A percentile compares a stretch with the other conserved stretches of the same genome.
Evolutionary conservation across 1,284 basidiomycete species (phyloP).

Genomic region (Sporisorium iseilematis-ciliati): DNA sequence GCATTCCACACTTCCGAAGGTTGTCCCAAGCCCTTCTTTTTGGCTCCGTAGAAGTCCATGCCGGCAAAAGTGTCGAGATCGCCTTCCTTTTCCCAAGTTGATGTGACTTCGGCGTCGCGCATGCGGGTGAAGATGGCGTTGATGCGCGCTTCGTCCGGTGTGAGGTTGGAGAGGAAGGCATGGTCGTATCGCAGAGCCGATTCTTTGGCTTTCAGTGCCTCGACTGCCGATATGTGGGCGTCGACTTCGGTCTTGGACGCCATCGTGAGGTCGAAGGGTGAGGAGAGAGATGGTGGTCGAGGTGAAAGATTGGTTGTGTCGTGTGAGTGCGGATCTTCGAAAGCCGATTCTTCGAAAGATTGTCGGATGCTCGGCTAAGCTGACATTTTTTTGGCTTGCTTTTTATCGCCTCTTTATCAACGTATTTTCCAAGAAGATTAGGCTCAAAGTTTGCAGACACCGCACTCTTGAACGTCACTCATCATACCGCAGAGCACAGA

Average conservation of each 20-base stretch:
- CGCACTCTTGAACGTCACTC: background rate
- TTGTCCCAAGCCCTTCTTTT: conserved; percentile 27
- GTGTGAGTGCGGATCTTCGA: conserved; percentile 10
- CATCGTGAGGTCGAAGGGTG: conserved; percentile 2
- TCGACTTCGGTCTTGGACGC: conserved; percentile 3
- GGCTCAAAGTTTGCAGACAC: background rate
- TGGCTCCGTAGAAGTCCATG: conserved; percentile 46
- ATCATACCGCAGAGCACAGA: too few species aligned
- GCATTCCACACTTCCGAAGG: conserved; percentile 36
- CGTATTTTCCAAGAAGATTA: background rate
- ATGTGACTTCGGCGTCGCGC: conserved; percentile 29
- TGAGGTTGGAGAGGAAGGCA: conserved; percentile 24
- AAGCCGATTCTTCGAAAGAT: conserved; percentile 13
- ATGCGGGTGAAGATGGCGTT: conserved; percentile 28
- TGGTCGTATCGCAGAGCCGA: conserved; percentile 46
- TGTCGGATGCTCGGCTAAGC: conserved; percentile 3
- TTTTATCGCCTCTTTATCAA: conserved; percentile 6
- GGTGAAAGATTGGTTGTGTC: conserved; percentile 5
- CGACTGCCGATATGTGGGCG: conserved; percentile 19
- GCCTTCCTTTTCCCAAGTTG: conserved; percentile 36
- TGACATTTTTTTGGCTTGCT: conserved; percentile 12
- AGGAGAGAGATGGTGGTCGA: conserved; percentile 4
- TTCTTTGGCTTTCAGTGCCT: conserved; percentile 35
- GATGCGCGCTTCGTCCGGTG: conserved; percentile 25
- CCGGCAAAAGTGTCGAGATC: conserved; percentile 39